Conservation (phyloP, 2,329 filamentous ascomycete species). For the Trichoderma guizhouense region DNA sequence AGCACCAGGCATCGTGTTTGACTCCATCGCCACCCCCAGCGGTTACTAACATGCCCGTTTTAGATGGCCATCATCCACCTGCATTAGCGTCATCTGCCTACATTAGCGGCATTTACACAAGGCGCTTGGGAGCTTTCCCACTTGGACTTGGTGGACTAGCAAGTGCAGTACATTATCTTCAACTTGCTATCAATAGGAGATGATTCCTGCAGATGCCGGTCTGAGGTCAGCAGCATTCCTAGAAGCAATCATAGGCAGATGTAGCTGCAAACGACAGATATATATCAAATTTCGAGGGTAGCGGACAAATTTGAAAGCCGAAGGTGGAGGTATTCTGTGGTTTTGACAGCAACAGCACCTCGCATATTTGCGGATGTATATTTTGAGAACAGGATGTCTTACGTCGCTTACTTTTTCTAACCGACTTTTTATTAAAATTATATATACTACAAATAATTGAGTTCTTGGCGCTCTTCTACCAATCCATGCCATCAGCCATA, state of each 20-base stretch:
- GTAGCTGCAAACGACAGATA: too few relatives aligned
- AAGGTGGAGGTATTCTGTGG: too few relatives aligned
- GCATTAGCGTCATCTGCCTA: background rate
- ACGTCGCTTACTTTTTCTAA: too few relatives aligned
- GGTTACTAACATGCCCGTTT: background rate
- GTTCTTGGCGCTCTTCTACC: too few relatives aligned
- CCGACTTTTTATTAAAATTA: too few relatives aligned
- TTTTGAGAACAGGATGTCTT: too few relatives aligned
- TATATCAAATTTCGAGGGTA: too few relatives aligned
- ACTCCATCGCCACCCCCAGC: background rate
- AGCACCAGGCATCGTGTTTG: background rate
- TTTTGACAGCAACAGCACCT: too few relatives aligned
- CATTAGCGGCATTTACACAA: background rate
- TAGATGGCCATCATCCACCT: background rate
- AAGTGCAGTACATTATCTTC: background rate
- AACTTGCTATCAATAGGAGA: background rate
- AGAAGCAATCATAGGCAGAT: background rate
- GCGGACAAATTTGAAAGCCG: too few relatives aligned
- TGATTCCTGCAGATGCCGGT: background rate
- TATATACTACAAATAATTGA: too few relatives aligned
- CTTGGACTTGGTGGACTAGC: background rate
- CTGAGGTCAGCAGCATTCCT: background rate
- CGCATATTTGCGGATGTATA: too few relatives aligned
- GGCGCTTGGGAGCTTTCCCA: background rate
- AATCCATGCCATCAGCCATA: too few relatives aligned